Evolutionary conservation across 768 basidiomycete species (phyloP), one percentile per base, ranked within the genome.

Genomic region (Termitomyces titanicus): DNA sequence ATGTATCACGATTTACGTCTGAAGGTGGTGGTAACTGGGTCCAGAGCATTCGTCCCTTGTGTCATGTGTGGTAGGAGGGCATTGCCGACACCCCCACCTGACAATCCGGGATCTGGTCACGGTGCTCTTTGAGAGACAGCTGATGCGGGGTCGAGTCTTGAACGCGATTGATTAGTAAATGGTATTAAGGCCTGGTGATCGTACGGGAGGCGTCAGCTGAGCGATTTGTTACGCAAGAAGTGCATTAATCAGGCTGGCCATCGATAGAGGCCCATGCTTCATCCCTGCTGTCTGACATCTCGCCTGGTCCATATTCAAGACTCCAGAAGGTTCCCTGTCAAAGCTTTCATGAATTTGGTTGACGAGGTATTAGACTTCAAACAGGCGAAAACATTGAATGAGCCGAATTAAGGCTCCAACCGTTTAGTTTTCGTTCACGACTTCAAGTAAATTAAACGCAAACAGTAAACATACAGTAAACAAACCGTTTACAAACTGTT

Each of bases 61-160:
- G 42, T 47, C 58, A 55, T 51, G 54, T 51, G 58, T 54, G 57
- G 38, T 51, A 33, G 40, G 49, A 43, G 40, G 44, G 33, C 47
- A 42, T 51, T 56, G 54, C 58, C 54, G 58, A 59, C 54, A 39
- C 35, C 58, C 58, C 58, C 58, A 56, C 58, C 54, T 60, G 58
- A 60, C 51, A 42, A 35, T 29, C 3, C 31, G 34, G 45, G 29
- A 52, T 48, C 40, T 51, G 51, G 58, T 60, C 55, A 60, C 55
- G 55, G 52, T 56, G 55, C 47, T 42, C 43, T 37, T 47, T 53
- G 37, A 11, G 3, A 47, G 47, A 27, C 58, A 59, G 54, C 47
- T 59, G 58, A 59, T 56, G 33, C 51, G 40, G 25, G n/a, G 18
- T 40, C 31, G 22, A 40, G 45, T 45, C 46, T 49, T 22, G 37